These are phyloP conservation scores for Nyssa sinensis DNA, from an alignment of 148 eudicot species.

Conservation along the genomic window DNA sequence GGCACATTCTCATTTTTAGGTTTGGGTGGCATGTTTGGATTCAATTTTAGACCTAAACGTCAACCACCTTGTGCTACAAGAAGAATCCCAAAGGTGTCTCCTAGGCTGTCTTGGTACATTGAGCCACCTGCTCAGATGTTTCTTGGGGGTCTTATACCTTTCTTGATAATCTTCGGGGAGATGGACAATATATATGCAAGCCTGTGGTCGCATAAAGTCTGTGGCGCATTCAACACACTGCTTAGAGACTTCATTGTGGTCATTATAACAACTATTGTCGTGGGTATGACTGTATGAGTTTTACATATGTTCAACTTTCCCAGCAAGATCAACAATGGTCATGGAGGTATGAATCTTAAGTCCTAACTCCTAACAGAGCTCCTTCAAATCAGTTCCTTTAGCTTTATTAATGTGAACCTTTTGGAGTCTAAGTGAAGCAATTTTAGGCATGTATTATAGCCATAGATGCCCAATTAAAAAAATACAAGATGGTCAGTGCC, in stretches of 20 bases:
- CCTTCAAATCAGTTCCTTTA: neutral
- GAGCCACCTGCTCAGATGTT: constrained; percentile 2
- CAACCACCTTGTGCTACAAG: neutral
- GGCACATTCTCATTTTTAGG: neutral
- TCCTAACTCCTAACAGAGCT: neutral
- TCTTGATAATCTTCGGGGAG: neutral
- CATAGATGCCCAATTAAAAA: too few species aligned
- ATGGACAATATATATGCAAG: constrained; percentile 4
- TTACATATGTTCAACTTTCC: neutral
- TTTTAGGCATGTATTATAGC: neutral
- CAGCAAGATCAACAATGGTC: neutral
- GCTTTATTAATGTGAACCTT: neutral
- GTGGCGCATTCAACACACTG: constrained; percentile 1
- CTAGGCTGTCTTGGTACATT: neutral
- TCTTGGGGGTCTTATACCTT: neutral
- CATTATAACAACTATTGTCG: neutral
- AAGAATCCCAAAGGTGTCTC: neutral
- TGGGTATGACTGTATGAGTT: neutral
- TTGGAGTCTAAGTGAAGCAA: too few species aligned
- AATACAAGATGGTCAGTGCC: neutral
- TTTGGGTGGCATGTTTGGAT: neutral
- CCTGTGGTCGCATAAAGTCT: neutral
- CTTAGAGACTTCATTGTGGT: neutral
- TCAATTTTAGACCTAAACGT: too few species aligned
- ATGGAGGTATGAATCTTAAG: neutral